Percentiles rank a stretch among this genome's conserved stretches.
Conservation (phyloP, 139 green algal genomes). For the Micractinium conductrix region DNA sequence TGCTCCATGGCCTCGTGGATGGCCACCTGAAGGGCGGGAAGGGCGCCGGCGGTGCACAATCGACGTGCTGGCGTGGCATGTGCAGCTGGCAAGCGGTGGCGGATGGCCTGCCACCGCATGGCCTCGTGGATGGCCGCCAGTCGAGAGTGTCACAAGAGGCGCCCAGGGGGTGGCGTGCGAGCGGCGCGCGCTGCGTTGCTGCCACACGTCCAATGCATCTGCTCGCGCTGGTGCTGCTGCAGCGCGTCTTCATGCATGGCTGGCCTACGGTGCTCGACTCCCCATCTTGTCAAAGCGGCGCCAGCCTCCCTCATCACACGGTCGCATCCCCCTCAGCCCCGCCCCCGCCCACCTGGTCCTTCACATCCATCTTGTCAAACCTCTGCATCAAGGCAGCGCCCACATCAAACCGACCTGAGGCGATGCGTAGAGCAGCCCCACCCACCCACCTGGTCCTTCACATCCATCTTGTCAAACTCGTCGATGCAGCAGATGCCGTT, state of each 20-base stretch:
- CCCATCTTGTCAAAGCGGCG: too few species aligned
- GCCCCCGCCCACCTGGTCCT: slow-evolving; percentile 76
- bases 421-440: neutral
- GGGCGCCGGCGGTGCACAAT: too few species aligned
- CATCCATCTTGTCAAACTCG: slow-evolving; percentile 98
- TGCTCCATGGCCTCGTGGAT: slow-evolving; percentile 99
- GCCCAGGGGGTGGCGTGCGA: too few species aligned
- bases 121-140: slow-evolving; percentile 93
- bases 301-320: too few species aligned
- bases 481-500: slow-evolving; percentile 98
- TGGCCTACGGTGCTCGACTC: too few species aligned
- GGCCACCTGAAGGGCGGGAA: slow-evolving; percentile 63
- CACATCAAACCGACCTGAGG: too few species aligned
- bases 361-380: slow-evolving; percentile 97
- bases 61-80: slow-evolving; percentile 92
- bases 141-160: too few species aligned
- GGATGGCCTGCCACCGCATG: slow-evolving; percentile 99
- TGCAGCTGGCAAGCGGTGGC: slow-evolving; percentile 97
- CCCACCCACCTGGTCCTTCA: slow-evolving; percentile 83
- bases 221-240: too few species aligned
- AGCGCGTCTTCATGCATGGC: too few species aligned
- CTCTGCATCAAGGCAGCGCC: slow-evolving; percentile 98
- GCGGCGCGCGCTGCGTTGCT: neutral
- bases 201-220: too few species aligned
- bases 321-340: too few species aligned